Percentiles rank a stretch among this genome's conserved stretches.
These are phyloP conservation scores for Pyrus hybrid DNA, from an alignment of 331 rosid genomes.

Conservation along the genomic window DNA sequence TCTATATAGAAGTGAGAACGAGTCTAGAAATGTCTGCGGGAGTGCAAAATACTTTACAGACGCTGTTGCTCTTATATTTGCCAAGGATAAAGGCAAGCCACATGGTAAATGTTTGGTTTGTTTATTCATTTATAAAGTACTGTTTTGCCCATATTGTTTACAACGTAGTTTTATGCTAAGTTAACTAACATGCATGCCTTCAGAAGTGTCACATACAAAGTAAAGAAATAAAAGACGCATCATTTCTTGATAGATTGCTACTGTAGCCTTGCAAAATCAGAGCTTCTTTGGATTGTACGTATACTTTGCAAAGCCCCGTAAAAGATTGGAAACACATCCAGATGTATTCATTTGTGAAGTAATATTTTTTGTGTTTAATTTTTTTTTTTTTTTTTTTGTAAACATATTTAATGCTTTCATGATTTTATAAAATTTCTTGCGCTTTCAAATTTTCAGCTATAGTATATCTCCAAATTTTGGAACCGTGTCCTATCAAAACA, in stretches of 20 bases:
- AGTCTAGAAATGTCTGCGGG: constrained; percentile 24
- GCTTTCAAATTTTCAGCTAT: neutral
- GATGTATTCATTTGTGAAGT: neutral
- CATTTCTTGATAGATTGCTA: neutral
- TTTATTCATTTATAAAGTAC: constrained; percentile 1
- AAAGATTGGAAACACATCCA: neutral
- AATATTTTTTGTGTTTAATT: neutral
- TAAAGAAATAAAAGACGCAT: neutral
- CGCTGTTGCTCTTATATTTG: constrained; percentile 74
- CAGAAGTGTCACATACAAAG: neutral
- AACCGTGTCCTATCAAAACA: neutral
- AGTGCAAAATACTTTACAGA: constrained; percentile 18
- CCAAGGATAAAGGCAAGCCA: constrained; percentile 43
- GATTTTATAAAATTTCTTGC: no score
- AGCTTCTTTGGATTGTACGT: neutral
- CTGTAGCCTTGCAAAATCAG: neutral
- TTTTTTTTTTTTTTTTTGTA: no score
- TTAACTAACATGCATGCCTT: neutral
- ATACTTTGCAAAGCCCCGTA: neutral
- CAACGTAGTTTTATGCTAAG: no score
- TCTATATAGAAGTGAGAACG: constrained; percentile 27
- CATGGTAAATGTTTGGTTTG: constrained; percentile 32
- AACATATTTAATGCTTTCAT: neutral
- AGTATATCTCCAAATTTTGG: neutral
- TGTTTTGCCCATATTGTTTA: neutral